Evolutionary conservation across 306 rosid species (phyloP), one percentile per base, ranked within the genome.

Genomic region (Pterocarpus macrocarpus): DNA sequence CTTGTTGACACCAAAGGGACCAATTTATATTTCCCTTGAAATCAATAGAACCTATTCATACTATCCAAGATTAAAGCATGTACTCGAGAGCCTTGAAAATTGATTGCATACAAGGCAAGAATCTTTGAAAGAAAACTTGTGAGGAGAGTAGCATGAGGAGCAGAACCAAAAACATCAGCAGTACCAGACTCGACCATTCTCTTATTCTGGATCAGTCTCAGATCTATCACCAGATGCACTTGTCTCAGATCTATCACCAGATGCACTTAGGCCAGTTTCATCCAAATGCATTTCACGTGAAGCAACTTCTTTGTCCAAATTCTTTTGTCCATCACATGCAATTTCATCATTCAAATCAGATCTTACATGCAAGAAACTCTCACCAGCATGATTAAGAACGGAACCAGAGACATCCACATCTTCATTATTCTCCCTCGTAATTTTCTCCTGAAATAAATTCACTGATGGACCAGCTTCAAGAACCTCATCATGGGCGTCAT

Each of bases 11-110:
- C 64, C 36, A 64, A 78, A 71, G 77, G 74, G 87, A 73, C 82
- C 47, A 8, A 33, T 69, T 49, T 62, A 69, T 71, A 71, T 69
- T 89, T 79, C 85, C 83, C 78, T 69, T 34, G 73, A 76, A 84
- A 76, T 76, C 73, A 38, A 68, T 69, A 63, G 77, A 56, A 61
- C 75, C 77, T 87, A 81, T 86, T 86, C 89, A 82, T 45, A 45
- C 81, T 78, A 80, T 72, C 90, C 52, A 22, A 45, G 78, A 82
- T 36, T 58, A 66, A 64, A 70, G 80, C 80, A 79, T 56, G 63
- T 49, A 75, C 84, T 77, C 83, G 85, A 85, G 64, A 73, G 84
- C 87, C 90, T 86, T 77, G 83, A 76, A 82, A 85, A 86, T 71
- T 77, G 84, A 81, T 76, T 76, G 81, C 73, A 72, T 32, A 81